Base-by-base conservation (phyloP, 371 early-diverging fungal genomes). In the Circinella umbellata region DNA sequence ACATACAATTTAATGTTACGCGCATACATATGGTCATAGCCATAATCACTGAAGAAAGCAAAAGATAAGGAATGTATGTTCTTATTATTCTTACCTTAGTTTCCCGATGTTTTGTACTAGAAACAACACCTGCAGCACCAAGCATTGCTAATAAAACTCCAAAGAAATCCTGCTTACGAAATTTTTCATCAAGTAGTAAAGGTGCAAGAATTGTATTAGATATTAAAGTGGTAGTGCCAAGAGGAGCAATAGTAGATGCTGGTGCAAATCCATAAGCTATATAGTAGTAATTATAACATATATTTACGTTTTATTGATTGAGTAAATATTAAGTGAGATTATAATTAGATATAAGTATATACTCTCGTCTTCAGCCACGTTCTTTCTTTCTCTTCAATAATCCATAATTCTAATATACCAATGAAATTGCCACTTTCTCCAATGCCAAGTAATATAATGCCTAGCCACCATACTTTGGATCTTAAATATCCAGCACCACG, bases 261-360 rank as follows among this genome's bases (percentile, higher is more conserved):
- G 89, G 89, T 3, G 91, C 92, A 73, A 87, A 91, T 11, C 90
- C 91, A 75, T 91, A 91, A 1, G 91, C 92, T 75, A 18, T 51
- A 54, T 53, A n/a, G n/a, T 20, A 42, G 11, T 18, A 15, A 18
- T 61, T 37, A 47, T 59, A 49, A 51, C 5, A 17, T 47, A 11
- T 47, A 11, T 1, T 11, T 47, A 47, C 47, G 9, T 47, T 47
- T 15, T 47, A 17, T 51, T 5, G 15, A 51, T 51, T 51, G 51
- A 42, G 42, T 27, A 27, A 27, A 27, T 27, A 42, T 42, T 3
- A 42, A 42, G 1, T 42, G 42, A 42, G 42, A 6, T 42, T 11
- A 9, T 9, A 9, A 42, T 42, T 42, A 42, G 42, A 6, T 9
- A 9, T 9, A 6, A 42, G 3, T 11, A 42, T 11, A 42, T 3